Evolutionary conservation across 139 green algal species (phyloP).

Genomic region (Spirogloea muscicola): DNA sequence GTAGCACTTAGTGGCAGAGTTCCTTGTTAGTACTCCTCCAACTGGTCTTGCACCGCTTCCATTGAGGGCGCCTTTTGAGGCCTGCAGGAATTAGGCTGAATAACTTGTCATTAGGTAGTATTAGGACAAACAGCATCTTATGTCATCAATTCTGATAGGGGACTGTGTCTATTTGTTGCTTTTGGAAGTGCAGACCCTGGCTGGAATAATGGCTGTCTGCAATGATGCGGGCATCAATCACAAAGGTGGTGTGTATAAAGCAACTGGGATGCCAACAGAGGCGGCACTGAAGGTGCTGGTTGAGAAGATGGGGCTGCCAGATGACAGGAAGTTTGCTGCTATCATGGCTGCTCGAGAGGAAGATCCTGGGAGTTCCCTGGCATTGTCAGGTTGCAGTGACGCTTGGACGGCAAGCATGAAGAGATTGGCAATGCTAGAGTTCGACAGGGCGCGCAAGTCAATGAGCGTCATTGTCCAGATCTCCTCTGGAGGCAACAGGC

Average conservation of each 20-base stretch:
- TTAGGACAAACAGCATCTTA: too few species aligned
- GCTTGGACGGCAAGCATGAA: too few species aligned
- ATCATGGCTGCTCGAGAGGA: not conserved
- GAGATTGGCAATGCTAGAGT: constrained; percentile 72
- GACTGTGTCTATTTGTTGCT: too few species aligned
- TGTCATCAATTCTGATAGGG: too few species aligned
- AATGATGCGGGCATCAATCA: constrained; percentile 84
- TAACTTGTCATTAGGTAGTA: too few species aligned
- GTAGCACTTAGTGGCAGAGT: too few species aligned
- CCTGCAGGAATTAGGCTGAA: too few species aligned
- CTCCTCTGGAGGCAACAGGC: constrained; percentile 23
- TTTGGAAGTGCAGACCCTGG: constrained; percentile 57
- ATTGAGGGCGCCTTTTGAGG: too few species aligned
- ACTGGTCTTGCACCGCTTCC: too few species aligned
- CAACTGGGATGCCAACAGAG: constrained; percentile 88
- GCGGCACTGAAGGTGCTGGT: constrained; percentile 83
- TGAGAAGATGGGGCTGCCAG: constrained; percentile 88
- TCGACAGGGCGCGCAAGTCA: constrained; percentile 93
- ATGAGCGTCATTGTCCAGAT: constrained; percentile 79
- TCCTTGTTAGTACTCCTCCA: too few species aligned
- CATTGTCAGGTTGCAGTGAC: too few species aligned
- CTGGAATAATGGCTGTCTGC: constrained; percentile 78
- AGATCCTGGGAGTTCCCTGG: too few species aligned
- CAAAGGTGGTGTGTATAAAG: constrained; percentile 58
- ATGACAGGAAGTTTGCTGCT: constrained; percentile 13